These are phyloP conservation scores for Sistotremastrum niveocremeum DNA, from an alignment of 768 basidiomycete species.

Conservation along the genomic window DNA sequence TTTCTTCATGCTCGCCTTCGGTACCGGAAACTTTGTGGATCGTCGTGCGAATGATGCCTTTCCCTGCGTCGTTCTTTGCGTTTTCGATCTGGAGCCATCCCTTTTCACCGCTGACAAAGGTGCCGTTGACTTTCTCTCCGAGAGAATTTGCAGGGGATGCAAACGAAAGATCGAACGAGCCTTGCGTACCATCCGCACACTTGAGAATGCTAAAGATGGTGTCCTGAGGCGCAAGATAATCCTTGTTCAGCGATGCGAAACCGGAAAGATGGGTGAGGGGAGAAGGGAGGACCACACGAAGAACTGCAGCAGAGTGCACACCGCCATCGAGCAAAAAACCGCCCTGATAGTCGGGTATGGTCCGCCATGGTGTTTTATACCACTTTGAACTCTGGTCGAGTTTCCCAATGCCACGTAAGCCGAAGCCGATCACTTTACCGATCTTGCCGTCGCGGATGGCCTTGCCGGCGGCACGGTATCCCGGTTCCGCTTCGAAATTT, in stretches of 20 bases:
- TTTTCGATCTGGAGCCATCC: neutral
- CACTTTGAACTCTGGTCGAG: constrained; percentile 55
- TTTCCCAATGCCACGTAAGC: constrained; percentile 34
- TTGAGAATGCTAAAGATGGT: constrained; percentile 50
- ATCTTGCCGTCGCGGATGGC: constrained; percentile 47
- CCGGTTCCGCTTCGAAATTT: constrained; percentile 61
- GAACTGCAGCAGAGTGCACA: constrained; percentile 60
- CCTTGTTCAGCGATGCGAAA: constrained; percentile 53
- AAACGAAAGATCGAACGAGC: constrained; percentile 49
- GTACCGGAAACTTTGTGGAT: constrained; percentile 24
- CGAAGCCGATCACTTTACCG: constrained; percentile 60
- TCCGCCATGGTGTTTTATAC: constrained; percentile 77
- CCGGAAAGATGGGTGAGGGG: constrained; percentile 44
- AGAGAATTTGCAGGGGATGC: constrained; percentile 37
- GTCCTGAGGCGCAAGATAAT: constrained; percentile 66
- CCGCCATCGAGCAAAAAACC: constrained; percentile 78
- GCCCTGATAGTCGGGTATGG: constrained; percentile 69
- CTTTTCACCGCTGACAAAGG: neutral
- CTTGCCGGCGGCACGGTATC: constrained; percentile 30
- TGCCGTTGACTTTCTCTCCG: constrained; percentile 15
- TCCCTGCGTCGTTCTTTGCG: constrained; percentile 6
- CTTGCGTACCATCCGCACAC: constrained; percentile 36
- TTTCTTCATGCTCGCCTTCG: constrained; percentile 27
- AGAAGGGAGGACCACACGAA: constrained; percentile 45
- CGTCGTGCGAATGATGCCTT: constrained; percentile 21